A percentile compares a stretch with the other conserved stretches of the same genome.
Evolutionary conservation across 2,329 filamentous ascomycete species (phyloP).

Genomic region (Paraconiothyrium sp.): DNA sequence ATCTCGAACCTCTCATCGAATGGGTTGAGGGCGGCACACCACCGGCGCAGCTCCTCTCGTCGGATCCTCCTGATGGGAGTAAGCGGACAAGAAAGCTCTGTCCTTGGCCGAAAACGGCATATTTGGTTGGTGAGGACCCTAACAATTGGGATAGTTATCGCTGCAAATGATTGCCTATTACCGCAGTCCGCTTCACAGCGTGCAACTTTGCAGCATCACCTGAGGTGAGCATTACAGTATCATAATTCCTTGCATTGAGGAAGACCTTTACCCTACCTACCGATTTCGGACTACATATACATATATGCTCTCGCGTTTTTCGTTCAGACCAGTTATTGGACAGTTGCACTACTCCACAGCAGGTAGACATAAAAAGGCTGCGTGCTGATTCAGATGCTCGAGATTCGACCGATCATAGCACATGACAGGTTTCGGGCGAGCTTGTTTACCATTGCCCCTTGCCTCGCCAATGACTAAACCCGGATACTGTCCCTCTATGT

Average conservation of each 20-base stretch:
- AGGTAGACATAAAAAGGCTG: too few species aligned
- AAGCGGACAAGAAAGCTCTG: slow-evolving; percentile 1
- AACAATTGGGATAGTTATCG: not conserved
- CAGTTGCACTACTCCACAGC: too few species aligned
- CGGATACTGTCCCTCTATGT: not conserved
- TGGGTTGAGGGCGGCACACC: not conserved
- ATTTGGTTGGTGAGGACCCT: not conserved
- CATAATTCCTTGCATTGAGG: too few species aligned
- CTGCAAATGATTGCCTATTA: not conserved
- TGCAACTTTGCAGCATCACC: too few species aligned
- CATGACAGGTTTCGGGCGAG: not conserved
- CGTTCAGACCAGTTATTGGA: too few species aligned
- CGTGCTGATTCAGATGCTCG: too few species aligned
- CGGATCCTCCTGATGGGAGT: not conserved
- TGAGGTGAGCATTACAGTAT: too few species aligned
- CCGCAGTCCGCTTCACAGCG: too few species aligned
- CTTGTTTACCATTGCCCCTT: not conserved
- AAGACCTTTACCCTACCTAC: too few species aligned
- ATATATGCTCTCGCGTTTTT: too few species aligned
- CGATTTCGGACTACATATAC: too few species aligned
- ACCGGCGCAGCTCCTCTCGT: not conserved
- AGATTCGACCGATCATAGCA: not conserved
- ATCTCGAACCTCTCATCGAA: not conserved
- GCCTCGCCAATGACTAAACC: not conserved
- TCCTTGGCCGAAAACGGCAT: not conserved